Evolutionary conservation across 305 asterid species (phyloP).

Genomic region (Ilex paraguariensis): DNA sequence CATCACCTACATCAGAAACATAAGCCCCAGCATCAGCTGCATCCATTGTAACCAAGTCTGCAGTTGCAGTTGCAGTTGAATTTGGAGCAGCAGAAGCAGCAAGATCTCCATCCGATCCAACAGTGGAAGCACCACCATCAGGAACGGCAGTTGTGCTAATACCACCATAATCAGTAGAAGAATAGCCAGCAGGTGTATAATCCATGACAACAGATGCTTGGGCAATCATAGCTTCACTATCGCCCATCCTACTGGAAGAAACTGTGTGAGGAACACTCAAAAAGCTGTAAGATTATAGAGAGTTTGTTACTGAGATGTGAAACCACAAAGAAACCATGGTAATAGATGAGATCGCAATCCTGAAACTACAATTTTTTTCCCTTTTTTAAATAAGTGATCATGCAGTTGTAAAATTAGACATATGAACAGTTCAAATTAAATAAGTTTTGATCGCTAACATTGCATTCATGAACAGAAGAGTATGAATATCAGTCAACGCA

Average conservation of each 20-base stretch:
- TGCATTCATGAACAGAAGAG: no score
- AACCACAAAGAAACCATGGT: no score
- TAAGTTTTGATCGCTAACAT: no score
- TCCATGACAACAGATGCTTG: slow-evolving; percentile 30
- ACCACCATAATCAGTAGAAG: slow-evolving; percentile 31
- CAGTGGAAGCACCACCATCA: slow-evolving; percentile 28
- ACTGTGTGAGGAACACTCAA: no score
- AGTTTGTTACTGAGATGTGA: no score
- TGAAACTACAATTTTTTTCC: no score
- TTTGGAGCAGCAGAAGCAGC: slow-evolving; percentile 22
- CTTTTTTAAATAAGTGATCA: no score
- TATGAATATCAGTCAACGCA: no score
- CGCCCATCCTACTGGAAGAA: slow-evolving; percentile 32
- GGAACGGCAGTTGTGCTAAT: slow-evolving; percentile 24
- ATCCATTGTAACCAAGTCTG: slow-evolving; percentile 25
- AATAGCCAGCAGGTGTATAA: slow-evolving; percentile 18
- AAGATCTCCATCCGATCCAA: slow-evolving; percentile 29
- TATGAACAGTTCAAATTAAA: no score
- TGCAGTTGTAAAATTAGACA: no score
- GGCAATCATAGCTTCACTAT: slow-evolving; percentile 44
- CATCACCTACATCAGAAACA: slow-evolving; percentile 24
- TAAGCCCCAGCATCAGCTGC: slow-evolving; percentile 23
- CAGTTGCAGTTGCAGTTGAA: slow-evolving; percentile 18
- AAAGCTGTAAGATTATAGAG: no score
- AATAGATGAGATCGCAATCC: no score